Conservation (phyloP, 768 basidiomycete genomes). For the Podaxis mareebaensis region DNA sequence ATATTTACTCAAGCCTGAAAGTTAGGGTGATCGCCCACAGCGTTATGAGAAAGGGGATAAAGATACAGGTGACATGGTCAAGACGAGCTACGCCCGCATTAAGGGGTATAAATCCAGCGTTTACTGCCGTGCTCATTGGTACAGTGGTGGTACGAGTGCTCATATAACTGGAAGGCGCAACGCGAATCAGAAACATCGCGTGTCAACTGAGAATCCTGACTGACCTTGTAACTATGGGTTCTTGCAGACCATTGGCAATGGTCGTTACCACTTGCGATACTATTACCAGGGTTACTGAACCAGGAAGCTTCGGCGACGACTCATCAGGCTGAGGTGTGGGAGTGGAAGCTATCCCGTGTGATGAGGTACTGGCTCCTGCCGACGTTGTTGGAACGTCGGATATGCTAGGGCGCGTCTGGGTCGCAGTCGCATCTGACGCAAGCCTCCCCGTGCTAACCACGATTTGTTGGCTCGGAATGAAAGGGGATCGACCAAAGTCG, state of each 20-base stretch:
- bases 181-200: not conserved
- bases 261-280: slow-evolving; percentile 9
- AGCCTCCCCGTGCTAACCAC: slow-evolving; percentile 5
- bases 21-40: not conserved
- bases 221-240: slow-evolving; percentile 11
- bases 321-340: not conserved
- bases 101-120: slow-evolving; percentile 11
- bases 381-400: not conserved
- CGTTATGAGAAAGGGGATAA: not conserved
- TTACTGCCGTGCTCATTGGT: slow-evolving; percentile 4
- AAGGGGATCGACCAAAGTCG: slow-evolving; percentile 7
- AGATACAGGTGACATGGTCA: slow-evolving; percentile 1
- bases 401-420: not conserved
- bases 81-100: slow-evolving; percentile 8
- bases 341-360: not conserved
- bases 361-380: not conserved
- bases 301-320: not conserved
- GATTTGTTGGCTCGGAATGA: not conserved
- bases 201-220: not conserved
- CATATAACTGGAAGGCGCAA: slow-evolving; percentile 1
- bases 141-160: slow-evolving; percentile 5
- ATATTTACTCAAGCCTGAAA: slow-evolving; percentile 1
- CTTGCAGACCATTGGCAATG: not conserved
- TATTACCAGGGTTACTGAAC: slow-evolving; percentile 12
- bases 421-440: slow-evolving; percentile 1